Percentiles rank a stretch among this genome's conserved stretches.
Conservation (phyloP, 768 basidiomycete genomes). For the Panellus pusillus region DNA sequence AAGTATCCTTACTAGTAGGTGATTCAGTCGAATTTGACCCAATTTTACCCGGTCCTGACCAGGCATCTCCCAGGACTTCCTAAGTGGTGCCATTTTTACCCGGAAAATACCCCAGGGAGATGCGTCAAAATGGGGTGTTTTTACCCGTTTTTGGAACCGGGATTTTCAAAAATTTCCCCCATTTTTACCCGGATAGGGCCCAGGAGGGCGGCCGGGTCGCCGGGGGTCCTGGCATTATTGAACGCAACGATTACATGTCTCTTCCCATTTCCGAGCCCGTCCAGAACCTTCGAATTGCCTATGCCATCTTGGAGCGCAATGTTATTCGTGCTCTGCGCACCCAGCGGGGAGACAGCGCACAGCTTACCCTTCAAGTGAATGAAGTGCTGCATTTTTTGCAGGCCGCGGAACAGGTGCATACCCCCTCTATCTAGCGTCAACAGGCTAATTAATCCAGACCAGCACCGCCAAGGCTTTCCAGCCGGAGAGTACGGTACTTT, state of each 20-base stretch:
- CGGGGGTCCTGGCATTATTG: too few species aligned
- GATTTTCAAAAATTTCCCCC: too few species aligned
- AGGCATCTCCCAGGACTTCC: too few species aligned
- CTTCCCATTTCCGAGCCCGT: not conserved
- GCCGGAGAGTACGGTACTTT: conserved; percentile 16
- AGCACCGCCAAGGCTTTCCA: conserved; percentile 13
- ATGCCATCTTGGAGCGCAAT: not conserved
- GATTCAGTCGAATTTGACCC: not conserved
- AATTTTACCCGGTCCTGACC: too few species aligned
- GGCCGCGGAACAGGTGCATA: not conserved
- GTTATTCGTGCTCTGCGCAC: conserved; percentile 8
- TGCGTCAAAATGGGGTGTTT: too few species aligned
- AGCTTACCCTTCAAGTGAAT: conserved; percentile 2
- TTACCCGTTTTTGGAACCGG: too few species aligned
- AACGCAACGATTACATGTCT: not conserved
- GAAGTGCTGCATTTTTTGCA: conserved; percentile 4
- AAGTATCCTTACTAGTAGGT: not conserved
- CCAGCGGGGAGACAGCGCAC: conserved; percentile 6
- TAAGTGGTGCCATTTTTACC: too few species aligned
- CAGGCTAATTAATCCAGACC: not conserved
- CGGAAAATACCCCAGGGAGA: too few species aligned
- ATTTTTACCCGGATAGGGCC: too few species aligned
- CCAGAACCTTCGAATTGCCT: conserved; percentile 4
- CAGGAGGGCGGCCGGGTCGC: too few species aligned
- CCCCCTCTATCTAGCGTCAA: not conserved